Evolutionary conservation across 108 stramenopile species (phyloP), one percentile per base, ranked within the genome.

Genomic region (Fragilariopsis cylindrus): DNA sequence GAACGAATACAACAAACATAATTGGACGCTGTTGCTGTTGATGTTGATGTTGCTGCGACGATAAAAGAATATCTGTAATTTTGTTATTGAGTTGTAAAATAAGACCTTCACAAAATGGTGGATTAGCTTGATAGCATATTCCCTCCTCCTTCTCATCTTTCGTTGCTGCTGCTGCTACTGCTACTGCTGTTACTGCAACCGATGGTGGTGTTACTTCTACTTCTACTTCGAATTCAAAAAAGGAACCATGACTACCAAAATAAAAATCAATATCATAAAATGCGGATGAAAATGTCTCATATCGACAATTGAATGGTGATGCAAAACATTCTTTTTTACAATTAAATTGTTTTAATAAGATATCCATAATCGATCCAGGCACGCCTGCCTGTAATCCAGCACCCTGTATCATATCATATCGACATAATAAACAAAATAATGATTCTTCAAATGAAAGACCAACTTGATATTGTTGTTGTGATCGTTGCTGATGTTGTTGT

Each of bases 281-380:
- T 3, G 92, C 94, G 41, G 81, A 84, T 16, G 67, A 72, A 68
- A 77, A 85, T 1, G 67, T 60, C 48, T 81, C 91, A 57, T 91
- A 89, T 48, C 91, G 90, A 73, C 91, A 92, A 72, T 97, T 97
- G 65, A 97, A 82, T 7, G 96, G 94, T 60, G 91, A 92, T 0
- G 96, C 96, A 78, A 97, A 97, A 68, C 93, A 93, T 74, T 97
- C 96, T 77, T 89, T 88, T 19, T 48, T 65, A 54, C 85, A 89
- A 60, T 83, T 91, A 66, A 93, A 91, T 30, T 66, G 83, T 19
- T 76, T 19, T 56, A 84, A 62, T 46, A 97, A 69, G 1, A 87
- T 82, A 73, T 90, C 93, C 75, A 97, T 95, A 5, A 91, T 87
- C 9, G 80, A 63, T 16, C 83, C 90, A 11, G 80, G 84, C 9